These are phyloP conservation scores for Penicillium malachiteum DNA, from an alignment of 495 filamentous ascomycete genomes.

Conservation along the genomic window DNA sequence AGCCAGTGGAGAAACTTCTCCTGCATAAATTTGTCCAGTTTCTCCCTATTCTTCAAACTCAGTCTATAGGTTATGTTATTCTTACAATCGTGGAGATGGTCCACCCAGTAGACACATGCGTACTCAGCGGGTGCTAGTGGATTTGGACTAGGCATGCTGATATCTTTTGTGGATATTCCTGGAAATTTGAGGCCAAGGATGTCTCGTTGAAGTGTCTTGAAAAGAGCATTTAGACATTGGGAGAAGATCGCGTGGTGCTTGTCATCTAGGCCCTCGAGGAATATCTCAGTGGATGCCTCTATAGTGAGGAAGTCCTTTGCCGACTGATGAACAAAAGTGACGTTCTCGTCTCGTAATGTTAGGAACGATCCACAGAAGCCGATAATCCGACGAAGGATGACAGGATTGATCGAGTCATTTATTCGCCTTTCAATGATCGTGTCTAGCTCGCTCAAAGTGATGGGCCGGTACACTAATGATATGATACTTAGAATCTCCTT, in stretches of 20 bases:
- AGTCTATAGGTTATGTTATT: too few relatives aligned
- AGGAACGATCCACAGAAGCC: slow-evolving; percentile 20
- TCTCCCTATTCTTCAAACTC: slow-evolving; percentile 10
- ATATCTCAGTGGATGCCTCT: slow-evolving; percentile 7
- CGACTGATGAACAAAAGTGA: slow-evolving; percentile 46
- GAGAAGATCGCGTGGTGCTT: slow-evolving; percentile 33
- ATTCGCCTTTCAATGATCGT: slow-evolving; percentile 16
- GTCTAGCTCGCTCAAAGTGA: slow-evolving; percentile 24
- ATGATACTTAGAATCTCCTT: slow-evolving; percentile 16
- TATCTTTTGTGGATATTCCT: slow-evolving; percentile 2
- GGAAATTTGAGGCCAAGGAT: slow-evolving; percentile 15
- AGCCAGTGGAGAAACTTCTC: slow-evolving; percentile 36
- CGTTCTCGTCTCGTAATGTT: slow-evolving; percentile 19
- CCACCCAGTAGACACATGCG: slow-evolving; percentile 40
- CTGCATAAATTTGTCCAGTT: slow-evolving; percentile 20
- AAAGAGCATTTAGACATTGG: slow-evolving; percentile 23
- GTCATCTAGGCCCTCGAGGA: too few relatives aligned
- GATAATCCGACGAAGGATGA: slow-evolving; percentile 10
- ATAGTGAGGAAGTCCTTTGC: slow-evolving; percentile 38
- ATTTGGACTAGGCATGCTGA: slow-evolving; percentile 6
- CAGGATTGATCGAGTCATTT: neutral
- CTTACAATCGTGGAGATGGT: slow-evolving; percentile 27
- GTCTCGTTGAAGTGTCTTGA: slow-evolving; percentile 16
- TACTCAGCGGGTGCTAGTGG: slow-evolving; percentile 25
- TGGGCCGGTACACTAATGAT: slow-evolving; percentile 23